These are phyloP conservation scores for Corynespora cassiicola DNA, from an alignment of 2,329 filamentous ascomycete species.

Conservation along the genomic window DNA sequence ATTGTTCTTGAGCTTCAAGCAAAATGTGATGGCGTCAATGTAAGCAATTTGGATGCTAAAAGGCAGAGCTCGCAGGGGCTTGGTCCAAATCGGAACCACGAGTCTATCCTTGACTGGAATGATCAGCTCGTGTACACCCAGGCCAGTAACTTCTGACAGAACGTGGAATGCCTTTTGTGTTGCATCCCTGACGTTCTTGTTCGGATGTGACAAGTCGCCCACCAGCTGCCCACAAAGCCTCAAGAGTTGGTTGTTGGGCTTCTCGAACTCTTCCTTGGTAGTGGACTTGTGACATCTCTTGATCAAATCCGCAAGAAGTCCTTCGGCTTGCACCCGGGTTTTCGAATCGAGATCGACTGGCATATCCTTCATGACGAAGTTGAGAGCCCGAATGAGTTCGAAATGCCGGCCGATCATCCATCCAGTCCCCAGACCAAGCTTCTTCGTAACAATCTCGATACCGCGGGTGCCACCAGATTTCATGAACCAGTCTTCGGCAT, in stretches of 20 bases:
- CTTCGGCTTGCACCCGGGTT: conserved; percentile 81
- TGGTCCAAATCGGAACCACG: conserved; percentile 91
- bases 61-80: conserved; percentile 88
- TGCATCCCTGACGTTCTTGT: conserved; percentile 88
- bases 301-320: conserved; percentile 81
- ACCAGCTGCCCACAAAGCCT: conserved; percentile 86
- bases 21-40: conserved; percentile 97
- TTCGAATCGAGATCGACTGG: conserved; percentile 91
- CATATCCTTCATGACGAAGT: conserved; percentile 99
- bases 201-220: conserved; percentile 92
- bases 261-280: conserved; percentile 79
- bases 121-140: conserved; percentile 86
- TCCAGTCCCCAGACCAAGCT: conserved; percentile 79
- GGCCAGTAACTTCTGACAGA: conserved; percentile 77
- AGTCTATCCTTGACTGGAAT: conserved; percentile 89
- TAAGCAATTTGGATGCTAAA: conserved; percentile 97
- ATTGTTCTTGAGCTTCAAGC: conserved; percentile 85
- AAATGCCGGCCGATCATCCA: conserved; percentile 86
- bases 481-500: conserved; percentile 98
- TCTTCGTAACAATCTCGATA: conserved; percentile 85
- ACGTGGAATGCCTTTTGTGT: conserved; percentile 81
- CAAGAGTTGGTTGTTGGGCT: conserved; percentile 70
- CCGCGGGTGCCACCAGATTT: conserved; percentile 92
- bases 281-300: conserved; percentile 78
- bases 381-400: conserved; percentile 87